phyloP scores from a whole-genome alignment of 768 basidiomycete genomes.

The Cantharellus cinnabarinus region DNA sequence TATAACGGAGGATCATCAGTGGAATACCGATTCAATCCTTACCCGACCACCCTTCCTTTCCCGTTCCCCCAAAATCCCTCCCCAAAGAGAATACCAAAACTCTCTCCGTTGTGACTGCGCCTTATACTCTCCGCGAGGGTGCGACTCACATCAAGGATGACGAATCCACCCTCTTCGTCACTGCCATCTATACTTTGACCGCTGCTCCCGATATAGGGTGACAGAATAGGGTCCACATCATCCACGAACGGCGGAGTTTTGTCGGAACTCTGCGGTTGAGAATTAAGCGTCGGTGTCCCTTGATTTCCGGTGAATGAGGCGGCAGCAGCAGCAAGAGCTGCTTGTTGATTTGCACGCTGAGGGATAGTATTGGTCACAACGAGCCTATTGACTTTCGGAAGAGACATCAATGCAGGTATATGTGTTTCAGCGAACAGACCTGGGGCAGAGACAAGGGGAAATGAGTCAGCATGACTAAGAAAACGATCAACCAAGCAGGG shows the following conservation, averaged over 20 bases:
- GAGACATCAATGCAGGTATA: constrained; percentile 39
- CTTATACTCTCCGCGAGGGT: constrained; percentile 93
- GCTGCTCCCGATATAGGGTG: no score
- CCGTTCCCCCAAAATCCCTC: constrained; percentile 26
- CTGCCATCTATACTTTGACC: no score
- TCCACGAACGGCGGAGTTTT: no score
- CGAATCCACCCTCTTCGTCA: constrained; percentile 43
- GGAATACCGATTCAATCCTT: no score
- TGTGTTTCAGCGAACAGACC: constrained; percentile 65
- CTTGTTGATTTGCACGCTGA: constrained; percentile 24
- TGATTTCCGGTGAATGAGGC: constrained; percentile 3
- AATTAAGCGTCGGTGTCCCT: no score
- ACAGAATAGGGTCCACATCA: no score
- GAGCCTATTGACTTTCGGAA: constrained; percentile 57
- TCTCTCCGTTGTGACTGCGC: constrained; percentile 84
- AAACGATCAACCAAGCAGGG: constrained; percentile 4
- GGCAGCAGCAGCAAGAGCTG: not conserved
- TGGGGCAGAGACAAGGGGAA: constrained; percentile 14
- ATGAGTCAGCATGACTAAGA: not conserved
- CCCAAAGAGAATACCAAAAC: constrained; percentile 71
- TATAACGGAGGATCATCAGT: no score
- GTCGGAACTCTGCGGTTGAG: not conserved
- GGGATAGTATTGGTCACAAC: constrained; percentile 95
- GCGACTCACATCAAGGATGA: constrained; percentile 76
- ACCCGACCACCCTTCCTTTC: no score